Evolutionary conservation across 2,329 filamentous ascomycete species (phyloP), one percentile per base, ranked within the genome.

Genomic region (Alternaria tenuissima): DNA sequence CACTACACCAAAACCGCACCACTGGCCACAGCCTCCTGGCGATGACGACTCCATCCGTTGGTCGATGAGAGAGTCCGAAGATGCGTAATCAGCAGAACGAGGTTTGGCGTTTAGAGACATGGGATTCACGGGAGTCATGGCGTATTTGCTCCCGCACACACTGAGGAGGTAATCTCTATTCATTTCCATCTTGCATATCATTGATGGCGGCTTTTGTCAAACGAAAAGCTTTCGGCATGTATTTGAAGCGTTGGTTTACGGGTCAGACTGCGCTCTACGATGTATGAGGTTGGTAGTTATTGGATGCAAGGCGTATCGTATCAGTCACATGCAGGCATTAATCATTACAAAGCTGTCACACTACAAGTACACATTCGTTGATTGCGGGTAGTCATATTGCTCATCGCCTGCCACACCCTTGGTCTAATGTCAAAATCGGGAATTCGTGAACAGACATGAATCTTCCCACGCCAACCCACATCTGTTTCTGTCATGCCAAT

Each of bases 11-110:
- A 72, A 67, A 39, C 68, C 69, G 4, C 24, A 59, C 11, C 52
- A 67, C 42, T 72, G 69, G 69, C 69, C 69, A 6, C 57, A 65
- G 12, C 56, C 44, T 51, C 60, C 59, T 14, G 22, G 24, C 16
- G 57, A 59, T 20, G 36, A 42, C 39, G 30, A 26, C n/a, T 56
- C 44, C 8, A 9, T 22, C 32, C 20, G 32, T 26, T 36, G 30
- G 34, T 49, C 32, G 16, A 16, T 20, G 24, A 11, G 39, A 24
- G 20, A 42, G 6, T 24, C 39, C 5, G 39, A 42, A 16, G 39
- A 42, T 16, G 39, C 39, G 39, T 42, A 42, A 42, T 42, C 9
- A 22, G 39, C 9, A 22, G 9, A 22, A 18, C 20, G 18, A 12
- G 18, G 9, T 22, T 24, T 24, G 39, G 39, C 20, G 39, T 42